Base-by-base conservation (phyloP, 306 rosid species). In the Begonia loranthoides region DNA sequence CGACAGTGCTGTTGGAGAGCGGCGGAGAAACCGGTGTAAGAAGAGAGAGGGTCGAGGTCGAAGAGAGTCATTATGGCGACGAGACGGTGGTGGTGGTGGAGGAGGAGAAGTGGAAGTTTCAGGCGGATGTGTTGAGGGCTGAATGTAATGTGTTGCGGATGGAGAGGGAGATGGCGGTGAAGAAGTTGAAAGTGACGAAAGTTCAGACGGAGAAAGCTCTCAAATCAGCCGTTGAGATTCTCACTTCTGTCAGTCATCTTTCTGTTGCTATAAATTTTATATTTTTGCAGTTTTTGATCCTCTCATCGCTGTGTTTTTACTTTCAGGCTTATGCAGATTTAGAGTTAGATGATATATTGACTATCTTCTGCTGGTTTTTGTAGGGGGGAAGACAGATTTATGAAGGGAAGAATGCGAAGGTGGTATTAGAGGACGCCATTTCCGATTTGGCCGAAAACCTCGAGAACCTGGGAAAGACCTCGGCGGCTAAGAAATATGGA, bases 41-140 rank as follows among this genome's bases (percentile, higher is more conserved):
- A 58, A 78, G 93, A 54, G 83, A 61, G 63, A 82, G 85, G 57
- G 88, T 78, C 15, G 69, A 57, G 48, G 70, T 50, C 38, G 45
- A 61, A 43, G 80, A 62, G 15, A 45, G 22, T 19, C 22, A 19
- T 19, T 19, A 19, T 6, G 57, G 14, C 9, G 55, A 41, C 36
- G 61, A 28, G 36, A 7, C 36, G 36, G 55, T 2, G 44, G 50
- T 2, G 44, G 50, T 15, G 50, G 50, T 68, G 61, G 94, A 76
- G 39, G 94, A 82, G 63, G 86, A 80, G 54, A 86, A 78, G 51
- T 85, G 99, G 94, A 75, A 84, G 78, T 82, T 90, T 76, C 92
- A 82, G 63, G 92, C 86, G 1, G 99, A 90, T 64, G 82, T 82
- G 81, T 55, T 90, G 80, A 90, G 95, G 50, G 94, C 95, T 0